Evolutionary conservation across 2,329 filamentous ascomycete species (phyloP), one percentile per base, ranked within the genome.

Genomic region (Penicillium digitatum): DNA sequence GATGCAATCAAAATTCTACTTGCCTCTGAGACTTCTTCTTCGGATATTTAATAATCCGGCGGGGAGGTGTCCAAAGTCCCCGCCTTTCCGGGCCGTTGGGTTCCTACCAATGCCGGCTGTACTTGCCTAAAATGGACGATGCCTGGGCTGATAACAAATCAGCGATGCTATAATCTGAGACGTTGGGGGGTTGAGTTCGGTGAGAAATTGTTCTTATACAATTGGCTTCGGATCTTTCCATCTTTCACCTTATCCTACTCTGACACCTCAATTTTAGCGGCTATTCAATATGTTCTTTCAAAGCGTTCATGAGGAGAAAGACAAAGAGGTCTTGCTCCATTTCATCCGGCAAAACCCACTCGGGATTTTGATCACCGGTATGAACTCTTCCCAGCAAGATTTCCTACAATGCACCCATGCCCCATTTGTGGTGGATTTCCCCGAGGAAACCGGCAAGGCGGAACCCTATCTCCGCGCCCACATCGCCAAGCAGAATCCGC

Each of bases 401-500:
- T 59, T 59, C 31, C 32, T 59, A 40, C 57, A 59, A 31, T 59
- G 57, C 35, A 57, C 57, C 29, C 57, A 59, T 50, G 54, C 54
- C 9, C 57, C 57, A 14, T 54, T 52, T 12, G 51, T 59, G 12
- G 51, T 59, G 4, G 57, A 59, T 34, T 31, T 53, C 8, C 57
- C 57, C 16, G 54, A 52, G 20, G 50, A 59, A 39, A 48, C 38
- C n/a, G 53, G 46, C 16, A 54, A 52, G 20, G n/a, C 43, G 12
- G 50, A 53, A 26, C 24, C 51, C 12, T 51, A 43, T n/a, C 74
- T 89, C 3, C 78, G 84, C 3, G 85, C 83, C 3, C 86, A 89
- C 63, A 69, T 88, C 27, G 85, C 85, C 0, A 75, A 80, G 29
- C 74, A 76, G 34, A 89, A 89, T 60, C 85, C 85, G 0, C 86